Evolutionary conservation across 2,329 filamentous ascomycete species (phyloP).

Genomic region (Apiospora phragmitis): DNA sequence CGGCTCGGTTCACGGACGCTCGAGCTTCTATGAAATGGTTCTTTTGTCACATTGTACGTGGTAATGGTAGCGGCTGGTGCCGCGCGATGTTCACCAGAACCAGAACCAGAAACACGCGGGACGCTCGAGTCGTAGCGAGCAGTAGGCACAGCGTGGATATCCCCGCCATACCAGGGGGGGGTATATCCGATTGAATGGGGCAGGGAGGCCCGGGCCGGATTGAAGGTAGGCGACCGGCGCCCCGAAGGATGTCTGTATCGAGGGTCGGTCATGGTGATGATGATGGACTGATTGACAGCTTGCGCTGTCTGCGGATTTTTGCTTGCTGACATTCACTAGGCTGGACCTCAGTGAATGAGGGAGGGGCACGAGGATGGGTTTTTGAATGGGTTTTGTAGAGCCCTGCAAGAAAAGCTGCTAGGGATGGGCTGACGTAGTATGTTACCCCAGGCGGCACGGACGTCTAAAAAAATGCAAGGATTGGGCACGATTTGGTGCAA

Average conservation of each 20-base stretch:
- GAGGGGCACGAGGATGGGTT: neutral
- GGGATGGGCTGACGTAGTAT: conserved; percentile 8
- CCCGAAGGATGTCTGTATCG: conserved; percentile 44
- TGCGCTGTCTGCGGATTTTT: neutral
- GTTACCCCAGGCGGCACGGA: neutral
- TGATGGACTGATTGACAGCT: neutral
- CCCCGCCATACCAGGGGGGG: conserved; percentile 44
- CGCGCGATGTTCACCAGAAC: conserved; percentile 33
- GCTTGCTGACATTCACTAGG: neutral
- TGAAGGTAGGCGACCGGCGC: conserved; percentile 45
- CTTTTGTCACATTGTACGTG: conserved; percentile 57
- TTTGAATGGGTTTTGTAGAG: neutral
- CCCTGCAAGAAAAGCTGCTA: neutral
- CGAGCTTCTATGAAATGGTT: conserved; percentile 47
- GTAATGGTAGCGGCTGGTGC: conserved; percentile 48
- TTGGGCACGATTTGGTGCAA: neutral
- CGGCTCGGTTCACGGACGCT: conserved; percentile 50
- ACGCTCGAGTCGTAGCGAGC: conserved; percentile 34
- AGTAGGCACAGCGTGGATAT: conserved; percentile 54
- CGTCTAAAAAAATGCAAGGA: neutral
- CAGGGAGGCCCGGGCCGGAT: conserved; percentile 55
- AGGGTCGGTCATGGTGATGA: conserved; percentile 45
- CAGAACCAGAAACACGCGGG: conserved; percentile 38
- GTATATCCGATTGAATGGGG: conserved; percentile 52
- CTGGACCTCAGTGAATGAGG: neutral